Percentiles rank a stretch among this genome's conserved stretches.
Evolutionary conservation across 176 grass and related monocot species (phyloP).

Genomic region (Guadua angustifolia): DNA sequence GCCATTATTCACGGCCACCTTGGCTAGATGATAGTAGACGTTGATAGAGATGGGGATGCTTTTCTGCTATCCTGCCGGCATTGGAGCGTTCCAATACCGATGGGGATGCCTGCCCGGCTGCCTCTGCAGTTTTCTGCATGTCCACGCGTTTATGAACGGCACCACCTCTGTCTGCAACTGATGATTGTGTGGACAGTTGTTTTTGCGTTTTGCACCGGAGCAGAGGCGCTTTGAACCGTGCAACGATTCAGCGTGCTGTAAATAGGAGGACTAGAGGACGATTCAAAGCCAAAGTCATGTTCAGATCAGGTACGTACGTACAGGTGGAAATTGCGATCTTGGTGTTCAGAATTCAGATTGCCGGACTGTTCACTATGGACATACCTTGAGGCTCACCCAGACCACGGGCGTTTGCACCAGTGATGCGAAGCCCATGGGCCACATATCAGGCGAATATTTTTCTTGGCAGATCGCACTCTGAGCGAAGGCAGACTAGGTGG

Average conservation of each 20-base stretch:
- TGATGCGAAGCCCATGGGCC: neutral
- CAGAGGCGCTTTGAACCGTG: neutral
- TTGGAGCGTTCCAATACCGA: neutral
- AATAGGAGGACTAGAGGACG: neutral
- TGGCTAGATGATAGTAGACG: neutral
- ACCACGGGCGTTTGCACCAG: neutral
- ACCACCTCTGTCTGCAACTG: too few relatives aligned
- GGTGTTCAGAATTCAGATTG: neutral
- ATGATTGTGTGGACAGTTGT: neutral
- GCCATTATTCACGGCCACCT: neutral
- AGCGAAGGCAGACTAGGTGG: neutral
- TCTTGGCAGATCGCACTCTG: neutral
- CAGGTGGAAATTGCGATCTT: neutral
- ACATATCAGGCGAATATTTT: neutral
- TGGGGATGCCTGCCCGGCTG: neutral
- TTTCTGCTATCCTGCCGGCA: slow-evolving; percentile 13
- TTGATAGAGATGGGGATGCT: neutral
- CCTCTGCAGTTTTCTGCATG: neutral
- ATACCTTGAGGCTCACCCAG: neutral
- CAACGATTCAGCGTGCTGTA: neutral
- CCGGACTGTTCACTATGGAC: neutral
- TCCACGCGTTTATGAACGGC: neutral
- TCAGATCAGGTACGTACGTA: neutral
- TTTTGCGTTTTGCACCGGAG: neutral
- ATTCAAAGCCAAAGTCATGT: neutral